Percentiles rank a stretch among this genome's conserved stretches.
These are phyloP conservation scores for Neurospora tetraspora DNA, from an alignment of 495 filamentous ascomycete genomes.

Conservation along the genomic window DNA sequence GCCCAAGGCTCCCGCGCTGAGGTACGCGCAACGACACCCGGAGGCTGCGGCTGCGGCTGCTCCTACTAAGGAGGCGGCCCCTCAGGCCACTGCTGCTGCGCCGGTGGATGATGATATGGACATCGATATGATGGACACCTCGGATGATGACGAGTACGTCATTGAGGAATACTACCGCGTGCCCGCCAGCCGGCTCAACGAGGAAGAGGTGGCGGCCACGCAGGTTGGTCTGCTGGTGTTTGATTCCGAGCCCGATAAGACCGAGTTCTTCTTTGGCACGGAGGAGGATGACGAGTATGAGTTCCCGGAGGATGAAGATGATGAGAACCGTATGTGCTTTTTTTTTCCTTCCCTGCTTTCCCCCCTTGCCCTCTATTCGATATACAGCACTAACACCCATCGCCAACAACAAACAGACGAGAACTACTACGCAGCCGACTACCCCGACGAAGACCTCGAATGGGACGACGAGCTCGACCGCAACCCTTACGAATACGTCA, in stretches of 20 bases:
- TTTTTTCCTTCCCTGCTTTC: background rate
- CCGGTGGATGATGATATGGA: slow-evolving; percentile 20
- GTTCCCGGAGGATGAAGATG: slow-evolving; percentile 42
- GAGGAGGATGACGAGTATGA: slow-evolving; percentile 37
- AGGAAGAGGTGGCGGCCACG: slow-evolving; percentile 23
- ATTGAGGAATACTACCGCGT: slow-evolving; percentile 45
- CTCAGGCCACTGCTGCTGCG: slow-evolving; percentile 12
- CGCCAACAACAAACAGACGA: slow-evolving; percentile 19
- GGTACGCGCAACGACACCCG: slow-evolving; percentile 41
- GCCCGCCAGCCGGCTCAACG: slow-evolving; percentile 33
- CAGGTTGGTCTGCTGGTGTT: slow-evolving; percentile 41
- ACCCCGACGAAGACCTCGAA: slow-evolving; percentile 47
- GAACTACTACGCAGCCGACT: slow-evolving; percentile 44
- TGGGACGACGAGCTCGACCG: slow-evolving; percentile 41
- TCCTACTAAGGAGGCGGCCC: background rate
- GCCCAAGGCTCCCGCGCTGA: slow-evolving; percentile 35
- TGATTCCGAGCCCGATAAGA: slow-evolving; percentile 38
- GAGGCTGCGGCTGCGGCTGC: slow-evolving; percentile 12
- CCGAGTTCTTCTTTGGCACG: slow-evolving; percentile 40
- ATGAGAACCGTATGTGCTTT: slow-evolving; percentile 33
- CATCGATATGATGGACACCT: slow-evolving; percentile 20
- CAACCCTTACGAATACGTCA: slow-evolving; percentile 36
- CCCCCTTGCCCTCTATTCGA: background rate
- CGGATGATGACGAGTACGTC: slow-evolving; percentile 41
- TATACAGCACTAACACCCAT: background rate